Base-by-base conservation (phyloP, 441 rosid genomes). In the Mallotus japonicus region DNA sequence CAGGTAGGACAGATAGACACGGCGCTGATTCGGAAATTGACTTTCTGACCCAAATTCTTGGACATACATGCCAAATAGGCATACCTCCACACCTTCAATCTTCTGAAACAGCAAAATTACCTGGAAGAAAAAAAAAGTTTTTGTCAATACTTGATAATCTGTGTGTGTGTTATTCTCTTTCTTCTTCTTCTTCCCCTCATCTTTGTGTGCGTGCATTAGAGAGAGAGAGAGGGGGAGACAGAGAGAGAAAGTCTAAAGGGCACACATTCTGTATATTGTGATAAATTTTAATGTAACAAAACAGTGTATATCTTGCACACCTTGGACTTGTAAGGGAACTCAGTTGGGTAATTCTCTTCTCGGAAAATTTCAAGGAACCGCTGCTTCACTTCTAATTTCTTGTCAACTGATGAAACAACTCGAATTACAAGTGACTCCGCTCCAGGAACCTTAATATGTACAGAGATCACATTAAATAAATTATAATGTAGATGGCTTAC, bases 41-140 rank as follows among this genome's bases (percentile, higher is more conserved):
- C 87, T 82, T 83, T 96, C 99, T 58, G 99, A 83, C 76, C 99
- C 99, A 75, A 91, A 95, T 90, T 95, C 99, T 83, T 95, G 99
- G 74, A 94, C 99, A 63, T 96, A 96, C 99, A 96, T 96, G 70
- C 99, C 99, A 81, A 96, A 96, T 59, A 96, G 79, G 84, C 99
- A 94, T 47, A 96, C 99, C 83, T 96, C 99, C 67, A 96, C 99
- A 55, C 99, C 99, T 84, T 96, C 98, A 77, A 96, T 96, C 92
- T 92, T 96, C 86, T 96, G 99, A 83, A 96, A 94, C 85, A 96
- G 75, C 81, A 96, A 78, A 84, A 96, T 67, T 53, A 93, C 99
- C 99, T 96, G 88, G 77, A 79, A 87, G 71, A 79, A 73, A 74
- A 73, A 74, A 28, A 72, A 78, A 49, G 37, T 51, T 17, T 56